Conservation (phyloP, 805 yeast genomes). For the Candida gorgasii region DNA sequence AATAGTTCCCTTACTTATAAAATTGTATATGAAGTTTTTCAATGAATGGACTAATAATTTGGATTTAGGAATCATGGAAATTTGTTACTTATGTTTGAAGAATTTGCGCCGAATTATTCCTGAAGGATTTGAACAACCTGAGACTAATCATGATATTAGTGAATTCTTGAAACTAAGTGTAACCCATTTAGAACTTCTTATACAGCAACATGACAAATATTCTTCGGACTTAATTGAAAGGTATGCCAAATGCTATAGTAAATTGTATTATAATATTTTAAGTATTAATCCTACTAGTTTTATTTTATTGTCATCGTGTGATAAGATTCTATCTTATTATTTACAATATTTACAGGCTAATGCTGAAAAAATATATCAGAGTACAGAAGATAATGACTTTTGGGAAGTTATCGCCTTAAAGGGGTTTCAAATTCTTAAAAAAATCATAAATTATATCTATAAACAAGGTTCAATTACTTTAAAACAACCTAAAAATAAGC, state of each 20-base stretch:
- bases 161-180: slow-evolving; percentile 62
- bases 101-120: slow-evolving; percentile 69
- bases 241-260: slow-evolving; percentile 72
- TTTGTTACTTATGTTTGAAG: slow-evolving; percentile 78
- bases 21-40: slow-evolving; percentile 59
- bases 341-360: slow-evolving; percentile 61
- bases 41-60: slow-evolving; percentile 58
- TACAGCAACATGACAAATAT: slow-evolving; percentile 52
- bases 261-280: slow-evolving; percentile 63
- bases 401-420: slow-evolving; percentile 78
- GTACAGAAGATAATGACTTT: slow-evolving; percentile 56
- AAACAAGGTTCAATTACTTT: slow-evolving; percentile 68
- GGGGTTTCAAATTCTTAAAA: slow-evolving; percentile 63
- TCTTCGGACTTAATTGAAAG: slow-evolving; percentile 58
- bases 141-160: slow-evolving; percentile 54
- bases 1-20: slow-evolving; percentile 58
- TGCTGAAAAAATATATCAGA: slow-evolving; percentile 64
- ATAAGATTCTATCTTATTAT: slow-evolving; percentile 60
- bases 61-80: slow-evolving; percentile 61
- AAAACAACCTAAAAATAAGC: slow-evolving; percentile 63
- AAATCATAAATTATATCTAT: slow-evolving; percentile 58
- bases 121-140: slow-evolving; percentile 74
- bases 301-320: slow-evolving; percentile 63
- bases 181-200: slow-evolving; percentile 59
- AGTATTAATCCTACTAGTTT: slow-evolving; percentile 68